Base-by-base conservation (phyloP, 2,329 filamentous ascomycete species). In the Arachnomyces sp. region DNA sequence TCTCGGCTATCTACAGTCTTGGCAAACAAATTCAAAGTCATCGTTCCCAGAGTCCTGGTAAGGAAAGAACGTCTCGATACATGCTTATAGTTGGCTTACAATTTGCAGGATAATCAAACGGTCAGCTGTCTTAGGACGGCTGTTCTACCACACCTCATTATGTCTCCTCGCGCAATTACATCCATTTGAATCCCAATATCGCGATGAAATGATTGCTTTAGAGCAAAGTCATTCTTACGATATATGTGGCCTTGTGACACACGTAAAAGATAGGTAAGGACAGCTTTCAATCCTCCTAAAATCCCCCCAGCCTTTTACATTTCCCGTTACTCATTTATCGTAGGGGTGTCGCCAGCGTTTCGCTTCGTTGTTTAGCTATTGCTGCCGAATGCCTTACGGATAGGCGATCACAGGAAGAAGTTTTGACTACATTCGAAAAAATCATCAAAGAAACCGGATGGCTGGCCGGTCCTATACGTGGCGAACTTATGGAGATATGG, bases 131-230 rank as follows among this genome's bases (percentile, higher is more conserved):
- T 77, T 94, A 17, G 86, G 85, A 3, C 78, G 86, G 34, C 71
- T 95, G 7, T 88, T 95, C 59, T 95, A 93, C 57, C 89, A 95
- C 57, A 92, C 86, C 0, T 81, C 85, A 15, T 82, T 90, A 65
- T 83, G 85, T 47, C 67, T 95, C 28, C 74, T 95, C 4, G 78
- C 84, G 3, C 85, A 90, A 50, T 81, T 81, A 15, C 83, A 95
- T 57, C 89, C 89, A 0, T 72, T 80, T 29, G 69, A 75, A 8
- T 67, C 73, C 6, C 72, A 77, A 29, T 68, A 69, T 13, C 71
- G 73, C 2, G 69, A 77, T 3, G 82, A 87, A 44, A 86, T 90
- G 77, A 76, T 75, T 34, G 70, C 74, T 3, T 73, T 84, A 54
- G 80, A 84, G 51, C 71, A 82, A 36, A 77, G 78, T 45, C 86